phyloP scores from a whole-genome alignment of 2,329 filamentous ascomycete species.

The Aureobasidium subglaciale region DNA sequence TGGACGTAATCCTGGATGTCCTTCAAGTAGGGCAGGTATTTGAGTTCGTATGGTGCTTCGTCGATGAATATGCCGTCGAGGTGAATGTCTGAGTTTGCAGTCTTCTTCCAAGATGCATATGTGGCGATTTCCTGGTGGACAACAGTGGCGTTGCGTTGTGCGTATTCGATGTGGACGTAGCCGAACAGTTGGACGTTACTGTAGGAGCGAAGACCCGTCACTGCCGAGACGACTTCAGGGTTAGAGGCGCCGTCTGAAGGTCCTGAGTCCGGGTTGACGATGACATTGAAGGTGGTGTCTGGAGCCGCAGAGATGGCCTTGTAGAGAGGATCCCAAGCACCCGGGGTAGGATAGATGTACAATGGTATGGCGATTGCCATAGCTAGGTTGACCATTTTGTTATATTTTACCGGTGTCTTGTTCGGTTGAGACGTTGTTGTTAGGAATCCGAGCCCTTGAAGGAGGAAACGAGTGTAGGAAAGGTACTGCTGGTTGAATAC shows the following conservation, averaged over 20 bases:
- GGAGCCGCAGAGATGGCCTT: constrained; percentile 20
- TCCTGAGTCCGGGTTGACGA: constrained; percentile 26
- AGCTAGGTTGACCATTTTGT: constrained; percentile 15
- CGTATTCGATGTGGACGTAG: constrained; percentile 24
- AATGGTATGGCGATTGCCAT: constrained; percentile 16
- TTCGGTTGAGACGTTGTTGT: not conserved
- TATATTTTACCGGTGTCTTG: not conserved
- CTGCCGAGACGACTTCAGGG: constrained; percentile 22
- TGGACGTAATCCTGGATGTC: not conserved
- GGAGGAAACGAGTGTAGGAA: not conserved
- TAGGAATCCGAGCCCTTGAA: not conserved
- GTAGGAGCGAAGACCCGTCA: constrained; percentile 23
- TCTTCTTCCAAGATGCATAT: constrained; percentile 23
- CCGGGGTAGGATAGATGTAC: constrained; percentile 17
- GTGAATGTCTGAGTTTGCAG: constrained; percentile 19
- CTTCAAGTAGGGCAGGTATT: constrained; percentile 16
- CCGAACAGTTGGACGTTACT: constrained; percentile 24
- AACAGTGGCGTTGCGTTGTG: constrained; percentile 18
- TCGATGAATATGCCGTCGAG: constrained; percentile 25
- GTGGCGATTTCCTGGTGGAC: constrained; percentile 21
- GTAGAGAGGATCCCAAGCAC: constrained; percentile 17
- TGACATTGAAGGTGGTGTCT: constrained; percentile 24
- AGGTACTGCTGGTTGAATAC: not conserved
- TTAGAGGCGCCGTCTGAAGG: constrained; percentile 19
- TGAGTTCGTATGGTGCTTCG: constrained; percentile 19